These are phyloP conservation scores for Fusarium lyarnte DNA, from an alignment of 2,329 filamentous ascomycete species.

Conservation along the genomic window DNA sequence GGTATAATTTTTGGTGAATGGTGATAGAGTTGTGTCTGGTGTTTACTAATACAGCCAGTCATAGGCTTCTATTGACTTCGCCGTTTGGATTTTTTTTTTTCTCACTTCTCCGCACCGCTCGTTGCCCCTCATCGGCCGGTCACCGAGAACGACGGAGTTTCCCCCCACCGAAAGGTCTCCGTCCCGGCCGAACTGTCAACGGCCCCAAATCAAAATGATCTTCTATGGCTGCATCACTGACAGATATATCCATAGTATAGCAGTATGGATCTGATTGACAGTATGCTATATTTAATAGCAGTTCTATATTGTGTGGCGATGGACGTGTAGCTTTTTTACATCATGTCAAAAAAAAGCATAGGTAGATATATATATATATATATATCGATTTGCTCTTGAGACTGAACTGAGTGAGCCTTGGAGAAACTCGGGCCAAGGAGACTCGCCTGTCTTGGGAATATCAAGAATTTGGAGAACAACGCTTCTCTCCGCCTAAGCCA, in stretches of 20 bases:
- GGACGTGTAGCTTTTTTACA: background rate
- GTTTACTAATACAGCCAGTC: conserved; percentile 30
- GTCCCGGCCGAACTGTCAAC: conserved; percentile 5
- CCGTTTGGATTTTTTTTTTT: conserved; percentile 2
- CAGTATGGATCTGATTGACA: no score
- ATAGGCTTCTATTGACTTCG: conserved; percentile 25
- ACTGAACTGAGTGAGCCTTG: background rate
- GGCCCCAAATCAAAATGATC: background rate
- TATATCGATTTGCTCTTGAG: background rate
- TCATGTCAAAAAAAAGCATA: background rate
- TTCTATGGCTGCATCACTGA: background rate
- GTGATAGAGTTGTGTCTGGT: conserved; percentile 32
- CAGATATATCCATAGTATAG: background rate
- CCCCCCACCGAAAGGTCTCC: conserved; percentile 10
- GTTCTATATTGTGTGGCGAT: background rate
- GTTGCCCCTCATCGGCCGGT: conserved; percentile 24
- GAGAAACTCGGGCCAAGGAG: background rate
- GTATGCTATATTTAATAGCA: background rate
- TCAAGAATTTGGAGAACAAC: background rate
- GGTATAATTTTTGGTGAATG: conserved; percentile 19
- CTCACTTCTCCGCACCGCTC: conserved; percentile 31
- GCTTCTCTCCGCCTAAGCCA: background rate
- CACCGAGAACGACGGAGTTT: conserved; percentile 26
- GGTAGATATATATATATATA: background rate
- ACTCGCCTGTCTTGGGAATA: background rate